Conservation (phyloP, 495 filamentous ascomycete genomes). For the Antarctomyces pellizariae region DNA sequence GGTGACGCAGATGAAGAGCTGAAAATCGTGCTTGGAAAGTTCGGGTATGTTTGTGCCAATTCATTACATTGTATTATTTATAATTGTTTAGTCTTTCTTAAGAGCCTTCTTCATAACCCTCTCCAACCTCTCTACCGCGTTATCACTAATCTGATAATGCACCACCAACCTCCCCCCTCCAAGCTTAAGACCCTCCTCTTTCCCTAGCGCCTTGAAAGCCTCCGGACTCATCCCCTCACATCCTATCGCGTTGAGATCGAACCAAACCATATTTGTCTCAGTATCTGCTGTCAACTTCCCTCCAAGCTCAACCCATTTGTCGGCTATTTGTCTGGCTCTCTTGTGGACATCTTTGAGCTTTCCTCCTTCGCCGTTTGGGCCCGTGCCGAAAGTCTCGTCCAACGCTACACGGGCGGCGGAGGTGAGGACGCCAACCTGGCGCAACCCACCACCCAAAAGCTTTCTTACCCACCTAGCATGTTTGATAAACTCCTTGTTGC, state of each 20-base stretch:
- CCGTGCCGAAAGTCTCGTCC: conserved; percentile 45
- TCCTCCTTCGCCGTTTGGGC: conserved; percentile 35
- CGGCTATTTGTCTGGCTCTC: conserved; percentile 38
- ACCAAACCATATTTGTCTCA: conserved; percentile 90
- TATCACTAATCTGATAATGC: conserved; percentile 37
- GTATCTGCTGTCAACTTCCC: conserved; percentile 35
- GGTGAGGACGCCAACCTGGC: conserved; percentile 42
- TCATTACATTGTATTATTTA: no score
- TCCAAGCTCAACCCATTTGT: conserved; percentile 37
- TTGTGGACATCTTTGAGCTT: conserved; percentile 35
- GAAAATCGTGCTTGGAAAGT: no score
- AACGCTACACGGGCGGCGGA: conserved; percentile 33
- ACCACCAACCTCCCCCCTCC: conserved; percentile 31
- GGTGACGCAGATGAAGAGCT: no score
- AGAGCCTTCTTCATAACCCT: conserved; percentile 21
- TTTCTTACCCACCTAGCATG: conserved; percentile 64
- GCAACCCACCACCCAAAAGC: conserved; percentile 57
- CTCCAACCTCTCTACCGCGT: conserved; percentile 24
- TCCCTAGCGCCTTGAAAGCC: conserved; percentile 23
- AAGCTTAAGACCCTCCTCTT: conserved; percentile 29
- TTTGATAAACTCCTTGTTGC: conserved; percentile 37
- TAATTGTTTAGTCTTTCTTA: no score
- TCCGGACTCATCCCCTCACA: conserved; percentile 18
- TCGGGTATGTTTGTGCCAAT: no score
- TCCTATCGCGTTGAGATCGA: conserved; percentile 36